phyloP scores from a whole-genome alignment of 305 asterid species.

The Fraxinus angustifolia region DNA sequence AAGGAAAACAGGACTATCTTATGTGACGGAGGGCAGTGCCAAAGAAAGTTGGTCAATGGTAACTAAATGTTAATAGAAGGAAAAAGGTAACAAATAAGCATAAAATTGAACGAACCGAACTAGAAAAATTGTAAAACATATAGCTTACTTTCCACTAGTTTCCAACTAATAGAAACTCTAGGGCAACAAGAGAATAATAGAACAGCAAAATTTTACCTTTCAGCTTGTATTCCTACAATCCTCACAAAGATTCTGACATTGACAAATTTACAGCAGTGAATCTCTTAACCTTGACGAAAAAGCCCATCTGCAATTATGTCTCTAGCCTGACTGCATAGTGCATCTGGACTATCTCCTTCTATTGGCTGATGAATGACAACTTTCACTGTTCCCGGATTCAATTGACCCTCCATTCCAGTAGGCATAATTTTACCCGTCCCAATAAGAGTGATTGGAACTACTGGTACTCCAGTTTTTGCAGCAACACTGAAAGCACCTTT shows the following conservation, averaged over 20 bases:
- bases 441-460: constrained; percentile 74
- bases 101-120: neutral
- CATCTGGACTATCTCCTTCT: constrained; percentile 51
- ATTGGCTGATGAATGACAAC: constrained; percentile 68
- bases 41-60: neutral
- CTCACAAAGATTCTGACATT: constrained; percentile 12
- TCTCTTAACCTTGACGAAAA: constrained; percentile 37
- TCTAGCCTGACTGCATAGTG: constrained; percentile 66
- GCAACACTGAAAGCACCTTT: constrained; percentile 98
- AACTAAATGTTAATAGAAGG: neutral
- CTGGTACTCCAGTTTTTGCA: constrained; percentile 78
- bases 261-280: constrained; percentile 1
- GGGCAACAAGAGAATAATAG: neutral
- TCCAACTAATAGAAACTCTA: neutral
- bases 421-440: constrained; percentile 96
- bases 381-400: constrained; percentile 69
- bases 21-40: neutral
- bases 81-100: neutral
- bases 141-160: neutral
- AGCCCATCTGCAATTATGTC: constrained; percentile 60
- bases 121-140: neutral
- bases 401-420: constrained; percentile 66
- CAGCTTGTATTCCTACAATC: constrained; percentile 3
- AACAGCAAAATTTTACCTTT: constrained; percentile 17
- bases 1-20: too few species aligned